A percentile compares a stretch with the other conserved stretches of the same genome.
These are phyloP conservation scores for Trichosporon asahii DNA, from an alignment of 1,284 basidiomycete species.

Conservation along the genomic window DNA sequence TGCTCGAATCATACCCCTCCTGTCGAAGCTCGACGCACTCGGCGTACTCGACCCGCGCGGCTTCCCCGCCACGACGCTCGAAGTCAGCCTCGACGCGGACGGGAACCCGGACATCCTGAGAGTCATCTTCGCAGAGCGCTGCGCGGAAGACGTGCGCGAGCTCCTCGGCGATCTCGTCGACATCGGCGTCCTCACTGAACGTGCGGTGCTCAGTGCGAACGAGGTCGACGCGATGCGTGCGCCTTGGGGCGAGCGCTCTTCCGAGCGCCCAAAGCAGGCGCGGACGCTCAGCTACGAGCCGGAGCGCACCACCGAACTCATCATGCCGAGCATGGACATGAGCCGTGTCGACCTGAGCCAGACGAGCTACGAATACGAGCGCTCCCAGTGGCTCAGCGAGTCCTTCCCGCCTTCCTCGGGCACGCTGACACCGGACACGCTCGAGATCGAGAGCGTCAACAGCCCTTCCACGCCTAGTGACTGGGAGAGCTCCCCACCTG, in stretches of 20 bases:
- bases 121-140: conserved; percentile 35
- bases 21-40: conserved; percentile 37
- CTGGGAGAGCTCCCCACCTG: neutral
- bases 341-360: conserved; percentile 1
- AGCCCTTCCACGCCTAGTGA: neutral
- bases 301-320: conserved; percentile 18
- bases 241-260: neutral
- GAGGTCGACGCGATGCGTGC: conserved; percentile 14
- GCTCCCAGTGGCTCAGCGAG: neutral
- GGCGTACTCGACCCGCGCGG: conserved; percentile 27
- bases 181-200: conserved; percentile 27
- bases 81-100: conserved; percentile 16
- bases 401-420: conserved; percentile 2
- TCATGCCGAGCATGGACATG: conserved; percentile 38
- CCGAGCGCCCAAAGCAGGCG: neutral
- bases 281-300: neutral
- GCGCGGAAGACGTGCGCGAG: conserved; percentile 28
- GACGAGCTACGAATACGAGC: neutral
- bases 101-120: conserved; percentile 37
- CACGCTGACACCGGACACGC: neutral
- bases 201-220: neutral
- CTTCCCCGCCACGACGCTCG: conserved; percentile 16
- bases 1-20: conserved; percentile 34
- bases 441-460: neutral
- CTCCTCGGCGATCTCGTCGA: conserved; percentile 38